A percentile compares a stretch with the other conserved stretches of the same genome.
phyloP scores from a whole-genome alignment of 495 filamentous ascomycete species.

The Penicillium coffeae region DNA sequence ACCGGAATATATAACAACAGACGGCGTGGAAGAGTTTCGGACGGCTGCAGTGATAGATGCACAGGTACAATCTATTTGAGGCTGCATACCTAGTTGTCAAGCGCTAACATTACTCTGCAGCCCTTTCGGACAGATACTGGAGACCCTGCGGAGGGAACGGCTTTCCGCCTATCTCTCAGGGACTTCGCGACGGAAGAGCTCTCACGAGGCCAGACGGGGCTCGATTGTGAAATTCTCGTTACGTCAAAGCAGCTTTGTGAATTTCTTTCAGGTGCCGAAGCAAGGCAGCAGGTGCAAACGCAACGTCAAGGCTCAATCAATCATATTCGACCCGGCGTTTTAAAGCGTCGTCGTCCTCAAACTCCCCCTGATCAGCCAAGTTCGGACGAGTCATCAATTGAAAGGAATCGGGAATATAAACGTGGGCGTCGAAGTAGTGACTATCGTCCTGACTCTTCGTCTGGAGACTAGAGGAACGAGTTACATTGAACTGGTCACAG shows the following conservation, averaged over 20 bases:
- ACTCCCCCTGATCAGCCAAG: slow-evolving; percentile 13
- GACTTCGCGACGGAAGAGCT: slow-evolving; percentile 3
- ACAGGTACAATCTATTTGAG: slow-evolving; percentile 3
- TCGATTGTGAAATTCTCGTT: slow-evolving; percentile 14
- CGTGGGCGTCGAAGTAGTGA: slow-evolving; percentile 8
- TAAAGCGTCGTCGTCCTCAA: slow-evolving; percentile 15
- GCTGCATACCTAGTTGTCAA: background rate
- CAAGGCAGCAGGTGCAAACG: slow-evolving; percentile 2
- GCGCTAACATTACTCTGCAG: slow-evolving; percentile 1
- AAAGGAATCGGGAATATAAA: slow-evolving; percentile 5
- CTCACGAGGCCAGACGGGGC: slow-evolving; percentile 1
- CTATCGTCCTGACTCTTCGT: slow-evolving; percentile 3
- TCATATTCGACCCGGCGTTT: slow-evolving; percentile 1
- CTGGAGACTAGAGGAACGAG: slow-evolving; percentile 3
- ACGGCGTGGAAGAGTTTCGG: slow-evolving; percentile 9
- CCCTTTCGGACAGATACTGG: slow-evolving; percentile 11
- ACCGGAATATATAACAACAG: slow-evolving; percentile 5
- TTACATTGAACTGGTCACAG: background rate
- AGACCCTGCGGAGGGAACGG: slow-evolving; percentile 4
- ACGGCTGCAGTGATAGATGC: slow-evolving; percentile 3
- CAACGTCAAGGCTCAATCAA: slow-evolving; percentile 6
- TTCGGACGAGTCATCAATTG: slow-evolving; percentile 4
- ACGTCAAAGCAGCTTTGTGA: slow-evolving; percentile 14
- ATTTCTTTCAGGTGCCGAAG: slow-evolving; percentile 12
- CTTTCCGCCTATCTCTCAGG: slow-evolving; percentile 4